phyloP scores from a whole-genome alignment of 2,329 filamentous ascomycete species.

The Lojkania enalia region DNA sequence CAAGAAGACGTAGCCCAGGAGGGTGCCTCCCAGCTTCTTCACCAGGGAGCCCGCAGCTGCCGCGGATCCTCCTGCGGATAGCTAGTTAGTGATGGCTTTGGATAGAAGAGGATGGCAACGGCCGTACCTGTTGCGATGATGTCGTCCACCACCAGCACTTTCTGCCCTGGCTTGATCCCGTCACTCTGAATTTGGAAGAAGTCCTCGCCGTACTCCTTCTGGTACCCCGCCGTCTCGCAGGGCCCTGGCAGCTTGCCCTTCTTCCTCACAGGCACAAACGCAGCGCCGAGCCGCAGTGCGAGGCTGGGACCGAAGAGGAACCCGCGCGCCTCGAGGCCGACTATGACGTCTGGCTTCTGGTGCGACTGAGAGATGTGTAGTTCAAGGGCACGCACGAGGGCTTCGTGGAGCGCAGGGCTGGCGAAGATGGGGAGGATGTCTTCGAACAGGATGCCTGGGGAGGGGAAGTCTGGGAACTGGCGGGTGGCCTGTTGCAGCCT shows the following conservation, averaged over 20 bases:
- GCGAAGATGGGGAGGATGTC: constrained; percentile 97
- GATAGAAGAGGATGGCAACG: constrained; percentile 1
- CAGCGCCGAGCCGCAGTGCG: constrained; percentile 78
- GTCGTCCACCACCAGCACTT: constrained; percentile 92
- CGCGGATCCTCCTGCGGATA: constrained; percentile 86
- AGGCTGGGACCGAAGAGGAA: constrained; percentile 94
- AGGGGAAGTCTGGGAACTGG: constrained; percentile 89
- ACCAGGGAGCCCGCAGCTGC: constrained; percentile 85
- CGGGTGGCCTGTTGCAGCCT: constrained; percentile 73
- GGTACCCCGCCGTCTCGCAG: constrained; percentile 79
- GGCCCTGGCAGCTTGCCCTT: constrained; percentile 92
- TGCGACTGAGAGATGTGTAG: constrained; percentile 73
- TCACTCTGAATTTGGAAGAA: constrained; percentile 94
- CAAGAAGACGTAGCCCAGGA: constrained; percentile 91
- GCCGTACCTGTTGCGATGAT: constrained; percentile 94
- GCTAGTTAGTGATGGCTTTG: constrained; percentile 12
- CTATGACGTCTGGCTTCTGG: constrained; percentile 80
- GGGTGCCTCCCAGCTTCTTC: constrained; percentile 78
- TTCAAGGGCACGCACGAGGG: constrained; percentile 82
- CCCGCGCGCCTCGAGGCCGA: constrained; percentile 90
- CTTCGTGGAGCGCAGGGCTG: constrained; percentile 70
- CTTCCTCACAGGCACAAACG: constrained; percentile 93
- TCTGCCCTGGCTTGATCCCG: constrained; percentile 81
- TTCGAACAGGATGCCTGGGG: constrained; percentile 91
- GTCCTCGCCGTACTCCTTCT: constrained; percentile 96